Evolutionary conservation across 805 yeast species (phyloP), one percentile per base, ranked within the genome.

Genomic region (Monosporozyma siamensis): DNA sequence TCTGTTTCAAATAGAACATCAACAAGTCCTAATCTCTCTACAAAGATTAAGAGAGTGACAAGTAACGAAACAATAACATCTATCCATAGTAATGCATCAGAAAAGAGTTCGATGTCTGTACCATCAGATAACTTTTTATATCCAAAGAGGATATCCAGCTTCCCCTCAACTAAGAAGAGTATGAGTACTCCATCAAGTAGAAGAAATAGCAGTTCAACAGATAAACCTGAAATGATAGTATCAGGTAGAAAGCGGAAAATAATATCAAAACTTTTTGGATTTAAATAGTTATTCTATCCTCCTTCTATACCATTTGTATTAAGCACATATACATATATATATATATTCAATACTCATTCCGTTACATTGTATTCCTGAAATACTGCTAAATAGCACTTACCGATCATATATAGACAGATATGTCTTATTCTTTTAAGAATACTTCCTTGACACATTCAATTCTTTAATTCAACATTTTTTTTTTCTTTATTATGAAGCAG

Each of bases 211-310:
- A 20, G 25, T 11, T 17, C 26, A 21, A 55, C 55, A 34, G 31
- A 23, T 22, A 31, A 23, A 45, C 36, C 30, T 47, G 43, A 5
- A 49, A 50, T 11, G 14, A 53, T 44, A 12, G 9, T 14, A 8
- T 45, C 45, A 20, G 52, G 46, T 18, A 25, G 40, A 4, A 30
- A 32, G 10, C 39, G 43, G 8, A 44, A 15, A 35, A 42, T 42
- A 29, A 37, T 48, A 35, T 46, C 51, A 6, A 48, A 38, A 34
- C 34, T 47, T 15, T 48, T 51, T 30, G 53, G 54, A 2, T 40
- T 50, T 37, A 25, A 25, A 20, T 6, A n/a, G n/a, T n/a, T n/a
- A n/a, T n/a, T n/a, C n/a, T n/a, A n/a, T n/a, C n/a, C n/a, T n/a
- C n/a, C n/a, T n/a, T n/a, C n/a, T n/a, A n/a, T n/a, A 14, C 6